phyloP scores from a whole-genome alignment of 345 rosid genomes.

The Camelina laxa region DNA sequence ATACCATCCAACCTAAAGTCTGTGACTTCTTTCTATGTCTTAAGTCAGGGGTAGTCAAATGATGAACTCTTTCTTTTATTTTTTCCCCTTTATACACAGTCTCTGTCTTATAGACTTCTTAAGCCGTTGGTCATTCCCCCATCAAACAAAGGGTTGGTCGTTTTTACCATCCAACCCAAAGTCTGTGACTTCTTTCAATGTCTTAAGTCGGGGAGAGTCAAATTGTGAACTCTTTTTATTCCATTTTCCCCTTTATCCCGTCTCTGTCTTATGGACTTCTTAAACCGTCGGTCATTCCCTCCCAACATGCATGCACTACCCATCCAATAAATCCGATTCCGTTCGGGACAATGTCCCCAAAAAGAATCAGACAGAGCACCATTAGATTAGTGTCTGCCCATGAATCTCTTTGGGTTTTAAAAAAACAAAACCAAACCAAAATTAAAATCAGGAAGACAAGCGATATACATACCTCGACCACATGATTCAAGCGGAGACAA shows the following conservation, averaged over 20 bases:
- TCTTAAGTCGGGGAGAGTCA: neutral
- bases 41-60: no score
- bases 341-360: neutral
- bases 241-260: no score
- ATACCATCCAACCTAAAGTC: no score
- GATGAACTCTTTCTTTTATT: no score
- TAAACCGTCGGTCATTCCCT: neutral
- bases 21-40: no score
- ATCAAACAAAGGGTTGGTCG: no score
- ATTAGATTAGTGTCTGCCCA: slow-evolving; percentile 5
- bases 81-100: neutral
- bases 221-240: no score
- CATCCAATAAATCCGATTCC: neutral
- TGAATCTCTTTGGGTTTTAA: slow-evolving; percentile 10
- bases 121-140: no score
- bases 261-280: no score
- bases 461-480: no score
- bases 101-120: neutral
- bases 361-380: slow-evolving; percentile 2
- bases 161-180: neutral
- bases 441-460: neutral
- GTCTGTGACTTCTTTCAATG: neutral
- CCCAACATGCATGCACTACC: slow-evolving; percentile 5
- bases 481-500: no score
- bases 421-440: neutral